Base-by-base conservation (phyloP, 148 eudicot genomes). In the Amaranthus cruentus region DNA sequence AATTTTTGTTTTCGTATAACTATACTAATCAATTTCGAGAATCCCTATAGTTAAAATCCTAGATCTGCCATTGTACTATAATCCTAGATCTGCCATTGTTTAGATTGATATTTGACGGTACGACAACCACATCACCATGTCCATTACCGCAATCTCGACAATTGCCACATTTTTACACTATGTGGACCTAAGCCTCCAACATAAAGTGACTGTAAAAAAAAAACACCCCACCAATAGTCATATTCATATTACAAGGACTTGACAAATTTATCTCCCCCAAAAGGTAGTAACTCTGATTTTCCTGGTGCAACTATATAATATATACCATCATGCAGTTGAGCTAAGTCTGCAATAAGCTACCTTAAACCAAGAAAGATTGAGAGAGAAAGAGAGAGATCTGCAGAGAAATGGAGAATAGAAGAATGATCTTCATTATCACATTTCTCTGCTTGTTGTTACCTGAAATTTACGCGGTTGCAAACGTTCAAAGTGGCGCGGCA, bases 401-500 rank as follows among this genome's bases (percentile, higher is more conserved):
- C 28, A 66, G 62, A 76, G 56, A 55, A 61, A 83, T 80, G 83
- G 82, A 68, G 74, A 74, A 55, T 61, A 47, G n/a, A 11, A 55
- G 71, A 65, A 48, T 38, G 11, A 76, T 59, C 47, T 15, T 71
- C 42, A 59, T 43, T 46, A 42, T 47, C 44, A 58, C 58, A 54
- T 59, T 63, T 58, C 74, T 76, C 62, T 74, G 80, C 73, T 55
- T 82, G 74, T 52, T 75, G 11, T 63, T 82, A 64, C 61, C 21
- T 52, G 68, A 49, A 51, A 69, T 63, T 55, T 46, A 15, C 2
- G 48, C 47, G 63, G 47, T 71, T 28, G 70, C 75, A 21, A 47
- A 54, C 70, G 78, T 76, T 76, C 81, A 74, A 47, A 79, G 75
- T 7, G 78, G 68, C 28, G 82, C 75, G 38, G 38, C 38, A 28